These are phyloP conservation scores for Tetrahymena malaccensis DNA, from an alignment of 73 alveolate species.

Conservation along the genomic window DNA sequence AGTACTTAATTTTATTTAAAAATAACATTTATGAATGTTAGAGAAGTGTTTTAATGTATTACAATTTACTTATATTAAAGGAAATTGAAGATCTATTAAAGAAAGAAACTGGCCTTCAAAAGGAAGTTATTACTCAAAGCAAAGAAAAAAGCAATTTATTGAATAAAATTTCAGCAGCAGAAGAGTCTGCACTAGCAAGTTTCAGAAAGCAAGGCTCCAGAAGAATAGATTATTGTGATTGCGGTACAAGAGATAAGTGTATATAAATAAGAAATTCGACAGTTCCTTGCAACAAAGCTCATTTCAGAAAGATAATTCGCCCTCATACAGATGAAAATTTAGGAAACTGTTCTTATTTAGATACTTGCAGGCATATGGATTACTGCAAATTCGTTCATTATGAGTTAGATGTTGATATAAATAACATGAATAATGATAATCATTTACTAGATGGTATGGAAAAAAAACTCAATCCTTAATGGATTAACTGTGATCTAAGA, in stretches of 20 bases:
- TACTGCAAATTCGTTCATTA: conserved; percentile 73
- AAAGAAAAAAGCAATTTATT: conserved; percentile 28
- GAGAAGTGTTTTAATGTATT: too few relatives aligned
- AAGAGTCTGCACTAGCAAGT: background rate
- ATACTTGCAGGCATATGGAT: conserved; percentile 83
- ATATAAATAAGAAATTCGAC: background rate
- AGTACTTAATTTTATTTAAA: background rate
- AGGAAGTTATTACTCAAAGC: conserved; percentile 30
- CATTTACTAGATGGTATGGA: conserved; percentile 13
- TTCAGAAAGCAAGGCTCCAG: background rate
- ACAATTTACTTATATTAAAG: background rate
- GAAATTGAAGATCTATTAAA: conserved; percentile 12
- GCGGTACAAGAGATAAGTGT: conserved; percentile 31
- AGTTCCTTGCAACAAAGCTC: conserved; percentile 32
- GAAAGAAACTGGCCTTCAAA: conserved; percentile 32
- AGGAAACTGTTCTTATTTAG: conserved; percentile 96
- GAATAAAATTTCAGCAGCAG: background rate
- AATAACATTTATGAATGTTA: background rate
- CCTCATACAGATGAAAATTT: conserved; percentile 54
- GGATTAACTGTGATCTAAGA: conserved; percentile 86
- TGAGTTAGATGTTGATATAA: conserved; percentile 62
- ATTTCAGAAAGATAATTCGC: conserved; percentile 22
- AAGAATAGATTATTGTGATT: conserved; percentile 25
- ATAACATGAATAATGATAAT: conserved; percentile 14
- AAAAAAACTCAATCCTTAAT: conserved; percentile 60